Evolutionary conservation across 169 alveolate genomes (phyloP).

Genomic region (Eimeria mitis): DNA sequence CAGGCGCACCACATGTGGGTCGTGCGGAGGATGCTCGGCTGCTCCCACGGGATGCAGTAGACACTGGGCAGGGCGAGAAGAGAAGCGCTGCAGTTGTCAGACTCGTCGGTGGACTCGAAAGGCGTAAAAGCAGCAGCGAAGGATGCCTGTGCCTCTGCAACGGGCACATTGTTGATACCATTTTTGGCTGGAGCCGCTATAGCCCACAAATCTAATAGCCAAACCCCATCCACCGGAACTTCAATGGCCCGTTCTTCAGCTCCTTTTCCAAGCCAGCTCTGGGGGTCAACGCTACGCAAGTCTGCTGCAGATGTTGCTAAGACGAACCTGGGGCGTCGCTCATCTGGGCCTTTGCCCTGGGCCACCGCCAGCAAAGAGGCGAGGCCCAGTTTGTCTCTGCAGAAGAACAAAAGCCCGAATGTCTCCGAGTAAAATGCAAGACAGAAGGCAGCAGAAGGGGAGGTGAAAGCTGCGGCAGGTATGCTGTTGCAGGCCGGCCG

Average conservation of each 20-base stretch:
- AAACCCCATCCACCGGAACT: slow-evolving; percentile 65
- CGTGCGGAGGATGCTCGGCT: slow-evolving; percentile 48
- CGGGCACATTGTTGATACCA: neutral
- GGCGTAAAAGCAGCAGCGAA: neutral
- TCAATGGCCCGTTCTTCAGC: neutral
- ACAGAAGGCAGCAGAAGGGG: slow-evolving; percentile 50
- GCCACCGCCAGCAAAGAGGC: slow-evolving; percentile 46
- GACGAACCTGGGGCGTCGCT: neutral
- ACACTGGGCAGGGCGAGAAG: neutral
- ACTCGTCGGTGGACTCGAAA: neutral
- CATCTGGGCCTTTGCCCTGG: neutral
- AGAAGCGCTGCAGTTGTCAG: neutral
- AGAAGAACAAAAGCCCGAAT: slow-evolving; percentile 54
- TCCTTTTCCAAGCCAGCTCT: neutral
- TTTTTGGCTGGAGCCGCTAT: neutral
- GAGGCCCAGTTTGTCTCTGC: slow-evolving; percentile 66
- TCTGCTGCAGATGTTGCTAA: slow-evolving; percentile 4
- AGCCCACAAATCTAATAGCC: slow-evolving; percentile 48
- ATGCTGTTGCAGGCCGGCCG: neutral
- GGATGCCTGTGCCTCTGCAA: neutral
- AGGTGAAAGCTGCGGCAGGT: neutral
- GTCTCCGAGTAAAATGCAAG: slow-evolving; percentile 14
- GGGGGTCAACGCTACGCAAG: neutral
- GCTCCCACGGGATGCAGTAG: slow-evolving; percentile 62
- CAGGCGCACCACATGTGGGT: slow-evolving; percentile 57